Conservation (phyloP, 331 rosid genomes). For the Malus hybrid region DNA sequence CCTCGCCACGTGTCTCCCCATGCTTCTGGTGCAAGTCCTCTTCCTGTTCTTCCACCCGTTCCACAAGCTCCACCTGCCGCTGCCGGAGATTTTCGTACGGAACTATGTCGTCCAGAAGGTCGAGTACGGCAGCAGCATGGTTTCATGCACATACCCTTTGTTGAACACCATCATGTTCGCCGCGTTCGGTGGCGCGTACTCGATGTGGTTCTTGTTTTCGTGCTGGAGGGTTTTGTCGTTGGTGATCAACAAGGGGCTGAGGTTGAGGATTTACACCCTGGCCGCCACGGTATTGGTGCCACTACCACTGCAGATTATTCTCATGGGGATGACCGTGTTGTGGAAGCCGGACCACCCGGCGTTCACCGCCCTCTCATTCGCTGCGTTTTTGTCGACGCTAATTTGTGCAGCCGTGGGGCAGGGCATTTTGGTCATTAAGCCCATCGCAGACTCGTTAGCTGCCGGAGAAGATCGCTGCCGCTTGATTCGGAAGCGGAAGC, state of each 20-base stretch:
- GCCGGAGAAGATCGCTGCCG: constrained; percentile 30
- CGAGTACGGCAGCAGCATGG: neutral
- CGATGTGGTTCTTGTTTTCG: constrained; percentile 43
- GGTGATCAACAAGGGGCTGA: constrained; percentile 63
- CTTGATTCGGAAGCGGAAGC: neutral
- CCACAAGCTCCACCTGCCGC: neutral
- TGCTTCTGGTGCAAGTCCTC: constrained; percentile 15
- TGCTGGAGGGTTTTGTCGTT: constrained; percentile 50
- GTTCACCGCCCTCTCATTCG: constrained; percentile 23
- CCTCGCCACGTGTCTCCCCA: constrained; percentile 29
- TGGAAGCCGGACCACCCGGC: constrained; percentile 35
- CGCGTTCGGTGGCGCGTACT: constrained; percentile 29
- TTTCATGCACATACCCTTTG: constrained; percentile 53
- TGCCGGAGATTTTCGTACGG: constrained; percentile 19
- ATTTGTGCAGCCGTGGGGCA: constrained; percentile 48
- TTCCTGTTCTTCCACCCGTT: constrained; percentile 25
- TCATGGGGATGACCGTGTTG: constrained; percentile 22
- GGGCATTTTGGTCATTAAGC: constrained; percentile 76
- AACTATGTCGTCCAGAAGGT: neutral
- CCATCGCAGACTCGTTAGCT: constrained; percentile 58
- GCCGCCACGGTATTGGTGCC: constrained; percentile 29
- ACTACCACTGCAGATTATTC: constrained; percentile 41
- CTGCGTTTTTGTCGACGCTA: constrained; percentile 40
- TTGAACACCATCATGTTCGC: constrained; percentile 38
- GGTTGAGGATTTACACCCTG: constrained; percentile 40